Conservation (phyloP, 176 grass and related monocot genomes). For the Raddia guianensis region DNA sequence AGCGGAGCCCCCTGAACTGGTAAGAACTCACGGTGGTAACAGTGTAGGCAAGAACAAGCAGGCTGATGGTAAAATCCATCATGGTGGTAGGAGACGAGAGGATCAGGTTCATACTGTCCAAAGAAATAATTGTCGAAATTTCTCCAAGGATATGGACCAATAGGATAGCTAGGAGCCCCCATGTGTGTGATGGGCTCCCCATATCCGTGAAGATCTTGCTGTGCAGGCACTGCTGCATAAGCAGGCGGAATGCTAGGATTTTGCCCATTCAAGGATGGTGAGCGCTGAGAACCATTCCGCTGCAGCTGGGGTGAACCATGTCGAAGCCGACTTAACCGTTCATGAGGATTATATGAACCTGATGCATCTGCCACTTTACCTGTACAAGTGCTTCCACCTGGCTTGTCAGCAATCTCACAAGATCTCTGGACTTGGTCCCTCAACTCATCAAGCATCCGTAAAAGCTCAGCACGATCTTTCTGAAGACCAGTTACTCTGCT, state of each 20-base stretch:
- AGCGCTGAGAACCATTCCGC: conserved; percentile 41
- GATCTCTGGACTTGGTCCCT: conserved; percentile 83
- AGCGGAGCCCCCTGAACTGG: conserved; percentile 57
- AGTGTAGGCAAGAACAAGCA: conserved; percentile 82
- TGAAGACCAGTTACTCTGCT: conserved; percentile 58
- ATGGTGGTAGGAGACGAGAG: conserved; percentile 83
- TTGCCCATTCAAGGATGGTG: conserved; percentile 55
- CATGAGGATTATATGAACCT: conserved; percentile 47
- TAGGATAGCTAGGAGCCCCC: conserved; percentile 61
- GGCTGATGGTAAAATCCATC: conserved; percentile 94
- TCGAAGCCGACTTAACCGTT: conserved; percentile 50
- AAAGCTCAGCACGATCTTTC: conserved; percentile 65
- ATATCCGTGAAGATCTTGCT: conserved; percentile 52
- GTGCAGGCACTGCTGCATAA: conserved; percentile 50
- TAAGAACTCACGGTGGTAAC: conserved; percentile 64
- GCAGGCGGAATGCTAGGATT: conserved; percentile 38
- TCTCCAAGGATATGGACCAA: conserved; percentile 54
- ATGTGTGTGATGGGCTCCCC: conserved; percentile 45
- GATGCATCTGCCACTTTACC: conserved; percentile 31
- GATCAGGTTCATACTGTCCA: conserved; percentile 72
- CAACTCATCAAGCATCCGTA: conserved; percentile 85
- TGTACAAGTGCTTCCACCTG: conserved; percentile 34
- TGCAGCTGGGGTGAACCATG: conserved; percentile 63
- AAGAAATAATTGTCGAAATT: conserved; percentile 65
- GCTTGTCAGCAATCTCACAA: conserved; percentile 66